Percentiles rank a stretch among this genome's conserved stretches.
These are phyloP conservation scores for Fraxinus nigra DNA, from an alignment of 305 asterid genomes.

Conservation along the genomic window DNA sequence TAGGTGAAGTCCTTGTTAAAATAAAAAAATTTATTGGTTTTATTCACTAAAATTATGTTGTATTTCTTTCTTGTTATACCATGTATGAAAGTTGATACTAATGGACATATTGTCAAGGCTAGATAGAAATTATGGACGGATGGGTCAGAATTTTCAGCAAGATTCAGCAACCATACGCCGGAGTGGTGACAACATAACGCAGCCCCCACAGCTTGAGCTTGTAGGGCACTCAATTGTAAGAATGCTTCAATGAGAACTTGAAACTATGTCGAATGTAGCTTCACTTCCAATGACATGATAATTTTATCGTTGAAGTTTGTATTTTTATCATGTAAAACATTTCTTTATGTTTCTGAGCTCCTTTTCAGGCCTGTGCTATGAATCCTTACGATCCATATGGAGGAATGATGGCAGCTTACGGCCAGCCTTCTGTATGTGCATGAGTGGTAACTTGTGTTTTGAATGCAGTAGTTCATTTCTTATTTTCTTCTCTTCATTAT, in stretches of 20 bases:
- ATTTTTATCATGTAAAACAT: background rate
- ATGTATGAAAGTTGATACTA: background rate
- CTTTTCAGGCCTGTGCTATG: background rate
- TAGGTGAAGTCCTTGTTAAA: background rate
- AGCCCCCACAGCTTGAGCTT: background rate
- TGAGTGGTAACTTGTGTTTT: background rate
- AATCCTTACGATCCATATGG: background rate
- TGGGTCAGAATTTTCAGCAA: background rate
- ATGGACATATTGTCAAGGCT: background rate
- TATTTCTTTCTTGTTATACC: background rate
- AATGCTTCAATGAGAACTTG: background rate
- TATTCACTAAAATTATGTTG: background rate
- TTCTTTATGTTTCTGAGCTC: background rate
- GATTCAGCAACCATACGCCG: background rate
- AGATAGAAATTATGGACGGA: background rate
- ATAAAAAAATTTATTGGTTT: background rate
- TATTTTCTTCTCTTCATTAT: background rate
- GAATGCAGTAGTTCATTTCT: background rate
- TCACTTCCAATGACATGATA: background rate
- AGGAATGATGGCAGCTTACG: conserved; percentile 3
- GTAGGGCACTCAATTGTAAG: conserved; percentile 4
- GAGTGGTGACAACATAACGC: background rate
- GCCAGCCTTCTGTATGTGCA: conserved; percentile 1
- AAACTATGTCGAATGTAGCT: background rate
- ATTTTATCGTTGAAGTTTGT: background rate